A percentile compares a stretch with the other conserved stretches of the same genome.
Evolutionary conservation across 371 early-diverging fungal genomes (phyloP).

Genomic region (Mucor saturninus): DNA sequence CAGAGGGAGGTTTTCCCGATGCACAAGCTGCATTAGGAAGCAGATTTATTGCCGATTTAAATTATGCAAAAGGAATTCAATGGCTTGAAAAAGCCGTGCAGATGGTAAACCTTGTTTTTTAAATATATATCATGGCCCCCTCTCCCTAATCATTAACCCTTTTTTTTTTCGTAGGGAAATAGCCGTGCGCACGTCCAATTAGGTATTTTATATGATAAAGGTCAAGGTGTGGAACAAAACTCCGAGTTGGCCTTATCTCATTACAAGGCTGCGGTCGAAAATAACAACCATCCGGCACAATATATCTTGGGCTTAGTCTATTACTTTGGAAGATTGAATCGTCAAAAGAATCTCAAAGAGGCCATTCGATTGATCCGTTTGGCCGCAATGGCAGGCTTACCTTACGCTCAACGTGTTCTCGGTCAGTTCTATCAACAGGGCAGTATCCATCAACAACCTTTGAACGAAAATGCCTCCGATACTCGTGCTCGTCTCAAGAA

Average conservation of each 20-base stretch:
- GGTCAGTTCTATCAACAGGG: constrained; percentile 50
- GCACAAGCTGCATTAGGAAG: constrained; percentile 55
- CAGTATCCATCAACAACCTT: constrained; percentile 5
- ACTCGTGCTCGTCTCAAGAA: constrained; percentile 17
- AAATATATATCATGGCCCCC: background rate
- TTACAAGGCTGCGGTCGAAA: constrained; percentile 44
- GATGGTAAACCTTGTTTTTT: constrained; percentile 27
- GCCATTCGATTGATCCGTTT: constrained; percentile 41
- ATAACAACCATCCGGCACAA: constrained; percentile 43
- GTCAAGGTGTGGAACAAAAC: constrained; percentile 37
- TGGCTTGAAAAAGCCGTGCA: constrained; percentile 51
- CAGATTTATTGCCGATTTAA: constrained; percentile 31
- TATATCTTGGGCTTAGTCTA: constrained; percentile 49
- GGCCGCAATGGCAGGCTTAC: constrained; percentile 45
- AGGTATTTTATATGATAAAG: constrained; percentile 50
- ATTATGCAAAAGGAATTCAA: constrained; percentile 37
- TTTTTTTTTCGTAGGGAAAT: constrained; percentile 30
- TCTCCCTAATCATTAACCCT: background rate
- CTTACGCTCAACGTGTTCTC: constrained; percentile 49
- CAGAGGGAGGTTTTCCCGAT: constrained; percentile 46
- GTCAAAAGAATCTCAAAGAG: constrained; percentile 34
- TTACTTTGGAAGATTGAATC: constrained; percentile 39
- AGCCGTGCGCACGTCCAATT: constrained; percentile 47
- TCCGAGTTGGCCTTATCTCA: constrained; percentile 38
- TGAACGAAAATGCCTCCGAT: constrained; percentile 35